phyloP scores from a whole-genome alignment of 805 yeast species.

The Lipomyces lipofer region DNA sequence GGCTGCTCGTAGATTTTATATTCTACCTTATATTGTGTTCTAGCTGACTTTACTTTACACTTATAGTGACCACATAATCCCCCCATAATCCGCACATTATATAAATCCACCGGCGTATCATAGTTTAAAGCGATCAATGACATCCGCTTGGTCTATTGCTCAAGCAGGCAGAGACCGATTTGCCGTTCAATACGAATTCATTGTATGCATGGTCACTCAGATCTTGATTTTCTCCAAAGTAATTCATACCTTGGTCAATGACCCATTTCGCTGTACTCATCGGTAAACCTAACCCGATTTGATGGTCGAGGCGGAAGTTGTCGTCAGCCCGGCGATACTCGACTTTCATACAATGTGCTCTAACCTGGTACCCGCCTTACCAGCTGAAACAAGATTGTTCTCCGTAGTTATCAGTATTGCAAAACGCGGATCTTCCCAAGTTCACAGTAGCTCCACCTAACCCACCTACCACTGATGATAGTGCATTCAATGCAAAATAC shows the following conservation, averaged over 20 bases:
- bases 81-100: background rate
- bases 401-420: conserved; percentile 3
- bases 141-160: background rate
- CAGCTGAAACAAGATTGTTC: background rate
- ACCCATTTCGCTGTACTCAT: conserved; percentile 1
- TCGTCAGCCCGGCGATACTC: no score
- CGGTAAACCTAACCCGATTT: no score
- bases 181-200: background rate
- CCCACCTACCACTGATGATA: background rate
- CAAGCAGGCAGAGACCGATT: background rate
- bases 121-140: background rate
- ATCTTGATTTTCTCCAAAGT: background rate
- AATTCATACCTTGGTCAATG: background rate
- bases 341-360: no score
- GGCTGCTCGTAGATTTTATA: no score
- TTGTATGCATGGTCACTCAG: conserved; percentile 1
- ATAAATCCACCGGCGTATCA: background rate
- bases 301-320: no score
- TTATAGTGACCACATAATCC: background rate
- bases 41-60: background rate
- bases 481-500: background rate
- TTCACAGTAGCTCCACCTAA: background rate
- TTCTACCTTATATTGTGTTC: no score
- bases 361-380: background rate
- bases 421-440: background rate